These are phyloP conservation scores for Juncus inflexus DNA, from an alignment of 176 grass and related monocot species.

Conservation along the genomic window DNA sequence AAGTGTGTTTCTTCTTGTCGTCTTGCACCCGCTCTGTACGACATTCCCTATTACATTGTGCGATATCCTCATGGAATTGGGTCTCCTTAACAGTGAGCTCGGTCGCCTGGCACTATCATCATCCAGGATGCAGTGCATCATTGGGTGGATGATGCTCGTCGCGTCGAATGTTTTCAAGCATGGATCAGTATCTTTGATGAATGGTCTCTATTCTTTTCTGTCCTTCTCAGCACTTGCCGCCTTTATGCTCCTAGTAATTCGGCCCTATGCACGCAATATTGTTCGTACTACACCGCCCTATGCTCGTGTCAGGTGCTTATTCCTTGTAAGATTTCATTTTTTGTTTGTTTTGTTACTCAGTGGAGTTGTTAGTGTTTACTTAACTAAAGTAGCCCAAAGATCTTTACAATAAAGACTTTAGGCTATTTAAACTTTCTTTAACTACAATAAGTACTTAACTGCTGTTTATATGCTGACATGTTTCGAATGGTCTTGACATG, in stretches of 20 bases:
- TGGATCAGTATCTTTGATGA: neutral
- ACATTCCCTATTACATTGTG: conserved; percentile 2
- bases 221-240: neutral
- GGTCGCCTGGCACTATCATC: conserved; percentile 15
- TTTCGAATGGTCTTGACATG: neutral
- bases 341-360: no score
- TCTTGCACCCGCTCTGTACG: neutral
- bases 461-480: no score
- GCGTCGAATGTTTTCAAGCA: neutral
- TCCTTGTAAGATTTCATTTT: no score
- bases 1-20: neutral
- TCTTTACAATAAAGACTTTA: no score
- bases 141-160: neutral
- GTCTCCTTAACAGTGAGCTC: conserved; percentile 16
- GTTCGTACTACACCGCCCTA: conserved; percentile 2
- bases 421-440: no score
- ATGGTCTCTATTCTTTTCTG: neutral
- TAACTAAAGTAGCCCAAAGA: no score
- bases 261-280: conserved; percentile 14
- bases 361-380: no score
- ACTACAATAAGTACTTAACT: no score
- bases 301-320: conserved; percentile 7
- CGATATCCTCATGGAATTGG: conserved; percentile 4
- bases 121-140: conserved; percentile 6
- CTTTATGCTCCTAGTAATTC: conserved; percentile 11